These are phyloP conservation scores for Orbilia oligospora DNA, from an alignment of 2,329 filamentous ascomycete genomes.

Conservation along the genomic window DNA sequence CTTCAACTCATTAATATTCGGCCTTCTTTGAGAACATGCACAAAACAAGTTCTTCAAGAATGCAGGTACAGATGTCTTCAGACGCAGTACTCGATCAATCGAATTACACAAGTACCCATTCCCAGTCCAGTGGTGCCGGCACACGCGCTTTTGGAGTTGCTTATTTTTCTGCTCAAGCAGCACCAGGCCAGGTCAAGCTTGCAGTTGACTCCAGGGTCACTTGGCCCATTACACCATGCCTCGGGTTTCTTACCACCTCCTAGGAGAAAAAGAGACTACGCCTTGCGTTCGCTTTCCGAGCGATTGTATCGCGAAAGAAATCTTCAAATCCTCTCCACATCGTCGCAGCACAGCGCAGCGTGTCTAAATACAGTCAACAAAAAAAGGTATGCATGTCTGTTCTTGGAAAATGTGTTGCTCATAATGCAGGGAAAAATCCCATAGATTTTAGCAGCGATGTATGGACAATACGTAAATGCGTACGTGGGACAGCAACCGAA, in stretches of 20 bases:
- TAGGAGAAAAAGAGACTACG: conserved; percentile 21
- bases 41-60: neutral
- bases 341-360: conserved; percentile 24
- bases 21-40: neutral
- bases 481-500: conserved; percentile 31
- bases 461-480: conserved; percentile 22
- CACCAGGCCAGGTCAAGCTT: neutral
- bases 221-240: conserved; percentile 15
- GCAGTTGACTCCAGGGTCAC: conserved; percentile 16
- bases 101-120: neutral
- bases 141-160: conserved; percentile 29
- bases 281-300: conserved; percentile 31
- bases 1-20: neutral
- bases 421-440: conserved; percentile 15
- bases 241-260: conserved; percentile 52
- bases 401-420: conserved; percentile 41
- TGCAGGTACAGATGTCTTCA: conserved; percentile 29
- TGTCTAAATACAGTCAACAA: conserved; percentile 21
- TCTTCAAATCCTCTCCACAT: conserved; percentile 27
- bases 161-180: conserved; percentile 35
- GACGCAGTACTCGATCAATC: neutral
- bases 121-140: conserved; percentile 23
- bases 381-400: conserved; percentile 16
- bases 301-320: conserved; percentile 10
- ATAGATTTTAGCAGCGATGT: conserved; percentile 41